phyloP scores from a whole-genome alignment of 2,329 filamentous ascomycete species.

The Tolypocladium nubicola region DNA sequence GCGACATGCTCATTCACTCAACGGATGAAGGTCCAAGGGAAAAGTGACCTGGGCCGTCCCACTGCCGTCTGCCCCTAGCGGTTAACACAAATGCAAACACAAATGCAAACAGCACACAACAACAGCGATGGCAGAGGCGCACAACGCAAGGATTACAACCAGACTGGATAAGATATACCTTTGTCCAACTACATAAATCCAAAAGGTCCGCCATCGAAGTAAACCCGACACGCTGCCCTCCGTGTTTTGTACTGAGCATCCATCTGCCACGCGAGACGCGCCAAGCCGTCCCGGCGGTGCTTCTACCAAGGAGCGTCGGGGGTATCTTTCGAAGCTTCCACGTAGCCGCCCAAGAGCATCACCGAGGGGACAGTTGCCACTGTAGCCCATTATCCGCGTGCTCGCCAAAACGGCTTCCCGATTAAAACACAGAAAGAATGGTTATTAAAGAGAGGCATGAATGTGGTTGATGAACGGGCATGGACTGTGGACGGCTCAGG shows the following conservation, averaged over 20 bases:
- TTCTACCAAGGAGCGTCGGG: neutral
- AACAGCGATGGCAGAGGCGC: neutral
- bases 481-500: neutral
- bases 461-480: neutral
- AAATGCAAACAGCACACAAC: neutral
- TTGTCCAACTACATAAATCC: neutral
- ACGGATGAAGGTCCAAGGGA: too few species aligned
- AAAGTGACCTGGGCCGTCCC: too few species aligned
- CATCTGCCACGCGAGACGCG: neutral
- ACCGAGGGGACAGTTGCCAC: neutral
- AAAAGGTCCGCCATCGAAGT: neutral
- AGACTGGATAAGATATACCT: neutral
- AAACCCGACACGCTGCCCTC: neutral
- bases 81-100: neutral
- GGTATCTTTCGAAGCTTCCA: neutral
- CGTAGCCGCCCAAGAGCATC: neutral
- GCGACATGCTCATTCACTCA: too few species aligned
- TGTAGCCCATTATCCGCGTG: neutral
- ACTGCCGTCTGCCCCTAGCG: neutral
- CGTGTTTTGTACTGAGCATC: neutral
- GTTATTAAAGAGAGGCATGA: neutral
- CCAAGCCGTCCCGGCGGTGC: neutral
- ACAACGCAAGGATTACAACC: neutral
- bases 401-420: neutral
- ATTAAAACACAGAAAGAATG: neutral